Percentiles rank a stretch among this genome's conserved stretches.
phyloP scores from a whole-genome alignment of 2,329 filamentous ascomycete species.

The Aaosphaeria arxii region DNA sequence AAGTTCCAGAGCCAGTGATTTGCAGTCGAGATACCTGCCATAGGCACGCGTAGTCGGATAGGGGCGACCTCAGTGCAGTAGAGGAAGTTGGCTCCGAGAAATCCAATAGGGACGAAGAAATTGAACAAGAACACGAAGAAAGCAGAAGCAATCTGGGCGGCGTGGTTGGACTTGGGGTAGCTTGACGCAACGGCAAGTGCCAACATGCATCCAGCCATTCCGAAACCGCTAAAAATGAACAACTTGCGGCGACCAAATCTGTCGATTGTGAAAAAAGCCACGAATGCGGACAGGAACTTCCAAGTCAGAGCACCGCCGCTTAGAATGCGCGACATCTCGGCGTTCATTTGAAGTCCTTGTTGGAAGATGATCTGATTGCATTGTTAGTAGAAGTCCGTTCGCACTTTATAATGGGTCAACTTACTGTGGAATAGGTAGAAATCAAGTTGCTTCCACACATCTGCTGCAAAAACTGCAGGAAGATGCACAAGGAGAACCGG shows the following conservation, averaged over 20 bases:
- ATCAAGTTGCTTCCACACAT: slow-evolving; percentile 51
- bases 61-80: slow-evolving; percentile 60
- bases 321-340: slow-evolving; percentile 56
- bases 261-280: slow-evolving; percentile 70
- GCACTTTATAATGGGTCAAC: slow-evolving; percentile 20
- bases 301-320: slow-evolving; percentile 59
- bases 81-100: slow-evolving; percentile 58
- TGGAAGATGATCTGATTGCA: slow-evolving; percentile 48
- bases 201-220: slow-evolving; percentile 56
- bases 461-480: slow-evolving; percentile 52
- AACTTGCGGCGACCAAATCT: slow-evolving; percentile 62
- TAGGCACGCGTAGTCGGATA: slow-evolving; percentile 50
- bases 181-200: slow-evolving; percentile 53
- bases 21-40: slow-evolving; percentile 56
- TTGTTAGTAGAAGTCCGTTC: slow-evolving; percentile 50
- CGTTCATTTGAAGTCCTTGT: slow-evolving; percentile 42
- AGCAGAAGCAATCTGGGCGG: slow-evolving; percentile 51
- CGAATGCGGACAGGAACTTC: slow-evolving; percentile 56
- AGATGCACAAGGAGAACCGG: slow-evolving; percentile 50
- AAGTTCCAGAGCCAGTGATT: slow-evolving; percentile 50
- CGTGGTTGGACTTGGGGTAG: slow-evolving; percentile 44
- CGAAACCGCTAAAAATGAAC: slow-evolving; percentile 52
- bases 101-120: slow-evolving; percentile 59
- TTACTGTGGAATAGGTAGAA: slow-evolving; percentile 45
- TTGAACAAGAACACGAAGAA: slow-evolving; percentile 61